Conservation (phyloP, 192 early-diverging fungal genomes). For the Cladochytrium replicatum region DNA sequence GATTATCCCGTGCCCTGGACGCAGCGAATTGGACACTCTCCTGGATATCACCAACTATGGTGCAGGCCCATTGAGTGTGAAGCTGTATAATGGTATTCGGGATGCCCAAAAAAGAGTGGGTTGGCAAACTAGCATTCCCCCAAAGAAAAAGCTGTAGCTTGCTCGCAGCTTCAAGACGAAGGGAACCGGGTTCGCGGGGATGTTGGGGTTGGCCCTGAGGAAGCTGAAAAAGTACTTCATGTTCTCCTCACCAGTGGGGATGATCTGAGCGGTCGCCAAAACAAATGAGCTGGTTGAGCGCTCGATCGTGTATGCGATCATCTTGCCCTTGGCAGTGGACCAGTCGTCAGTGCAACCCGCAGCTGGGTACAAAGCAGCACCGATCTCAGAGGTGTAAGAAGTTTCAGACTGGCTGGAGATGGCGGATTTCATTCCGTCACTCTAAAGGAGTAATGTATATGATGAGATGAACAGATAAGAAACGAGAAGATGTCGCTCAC, state of each 20-base stretch:
- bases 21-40: slow-evolving; percentile 74
- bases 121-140: no score
- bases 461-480: neutral
- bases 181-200: no score
- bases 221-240: no score
- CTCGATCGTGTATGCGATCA: slow-evolving; percentile 17
- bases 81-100: slow-evolving; percentile 63
- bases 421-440: slow-evolving; percentile 7
- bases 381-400: slow-evolving; percentile 6
- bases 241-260: slow-evolving; percentile 18
- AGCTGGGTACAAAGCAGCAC: slow-evolving; percentile 11
- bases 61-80: slow-evolving; percentile 68
- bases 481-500: neutral
- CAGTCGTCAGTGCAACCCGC: slow-evolving; percentile 18
- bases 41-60: slow-evolving; percentile 78
- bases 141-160: no score
- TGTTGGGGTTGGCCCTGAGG: no score
- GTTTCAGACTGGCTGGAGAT: neutral
- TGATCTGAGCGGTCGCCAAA: slow-evolving; percentile 12
- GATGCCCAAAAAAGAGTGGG: no score
- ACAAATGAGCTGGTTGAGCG: slow-evolving; percentile 18
- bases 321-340: slow-evolving; percentile 6
- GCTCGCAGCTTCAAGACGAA: no score
- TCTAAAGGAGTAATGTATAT: neutral
- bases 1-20: slow-evolving; percentile 63